phyloP scores from a whole-genome alignment of 495 filamentous ascomycete genomes.

The Barbatosphaeria neglecta region DNA sequence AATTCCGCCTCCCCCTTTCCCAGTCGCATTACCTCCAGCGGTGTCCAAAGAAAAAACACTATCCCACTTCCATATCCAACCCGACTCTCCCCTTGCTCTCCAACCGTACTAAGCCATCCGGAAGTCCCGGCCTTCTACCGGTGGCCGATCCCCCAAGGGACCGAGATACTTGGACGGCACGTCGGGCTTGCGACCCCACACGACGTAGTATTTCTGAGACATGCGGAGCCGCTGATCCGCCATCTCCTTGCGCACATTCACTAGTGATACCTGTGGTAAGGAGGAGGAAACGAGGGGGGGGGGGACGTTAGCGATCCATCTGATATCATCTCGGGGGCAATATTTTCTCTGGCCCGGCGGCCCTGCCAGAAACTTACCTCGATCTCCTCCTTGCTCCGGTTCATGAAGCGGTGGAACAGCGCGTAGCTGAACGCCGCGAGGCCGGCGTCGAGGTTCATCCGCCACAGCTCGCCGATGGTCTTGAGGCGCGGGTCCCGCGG shows the following conservation, averaged over 20 bases:
- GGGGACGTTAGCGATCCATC: background rate
- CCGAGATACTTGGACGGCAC: background rate
- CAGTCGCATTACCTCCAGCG: too few relatives aligned
- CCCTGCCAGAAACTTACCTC: slow-evolving; percentile 26
- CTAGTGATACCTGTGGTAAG: slow-evolving; percentile 45
- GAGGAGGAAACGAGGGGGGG: too few relatives aligned
- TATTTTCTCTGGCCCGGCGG: too few relatives aligned
- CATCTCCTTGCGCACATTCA: slow-evolving; percentile 45
- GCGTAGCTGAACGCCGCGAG: slow-evolving; percentile 17
- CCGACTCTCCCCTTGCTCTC: background rate
- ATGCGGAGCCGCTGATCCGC: slow-evolving; percentile 42
- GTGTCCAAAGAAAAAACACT: too few relatives aligned
- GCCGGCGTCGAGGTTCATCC: slow-evolving; percentile 17
- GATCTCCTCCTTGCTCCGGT: slow-evolving; percentile 28
- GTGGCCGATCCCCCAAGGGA: background rate
- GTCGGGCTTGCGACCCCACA: slow-evolving; percentile 43
- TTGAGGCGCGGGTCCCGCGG: slow-evolving; percentile 12
- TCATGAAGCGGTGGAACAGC: slow-evolving; percentile 20
- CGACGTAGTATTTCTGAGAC: slow-evolving; percentile 41
- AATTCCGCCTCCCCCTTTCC: background rate
- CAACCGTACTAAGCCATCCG: background rate
- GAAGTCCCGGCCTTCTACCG: background rate
- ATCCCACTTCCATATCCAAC: too few relatives aligned
- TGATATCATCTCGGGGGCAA: too few relatives aligned
- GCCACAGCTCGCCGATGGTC: slow-evolving; percentile 24